These are phyloP conservation scores for Annona squamosa DNA, from an alignment of 164 flowering plant species.

Conservation along the genomic window DNA sequence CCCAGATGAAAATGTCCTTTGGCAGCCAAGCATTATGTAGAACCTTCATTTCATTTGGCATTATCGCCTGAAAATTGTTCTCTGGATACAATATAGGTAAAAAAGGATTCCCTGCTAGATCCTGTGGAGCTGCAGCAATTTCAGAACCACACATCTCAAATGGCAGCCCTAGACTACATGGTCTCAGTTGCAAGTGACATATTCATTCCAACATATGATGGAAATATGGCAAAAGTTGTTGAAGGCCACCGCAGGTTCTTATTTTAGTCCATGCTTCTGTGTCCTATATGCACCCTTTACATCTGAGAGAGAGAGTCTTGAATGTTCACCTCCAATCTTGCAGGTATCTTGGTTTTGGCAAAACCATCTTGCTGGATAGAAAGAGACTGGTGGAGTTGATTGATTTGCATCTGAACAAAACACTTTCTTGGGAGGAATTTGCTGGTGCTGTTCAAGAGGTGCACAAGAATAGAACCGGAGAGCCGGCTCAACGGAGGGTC, in stretches of 20 bases:
- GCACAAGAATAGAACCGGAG: constrained; percentile 64
- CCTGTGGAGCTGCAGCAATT: constrained; percentile 62
- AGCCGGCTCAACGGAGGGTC: constrained; percentile 48
- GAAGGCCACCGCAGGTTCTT: constrained; percentile 96
- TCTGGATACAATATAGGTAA: constrained; percentile 41
- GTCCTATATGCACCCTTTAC: no score
- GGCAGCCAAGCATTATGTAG: no score
- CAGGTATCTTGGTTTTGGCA: constrained; percentile 87
- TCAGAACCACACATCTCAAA: constrained; percentile 93
- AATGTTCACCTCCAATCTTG: constrained; percentile 1
- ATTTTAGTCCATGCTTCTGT: background rate
- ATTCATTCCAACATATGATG: constrained; percentile 90
- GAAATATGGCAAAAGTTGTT: constrained; percentile 96
- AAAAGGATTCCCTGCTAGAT: constrained; percentile 76
- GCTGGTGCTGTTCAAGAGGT: constrained; percentile 37
- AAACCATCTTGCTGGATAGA: constrained; percentile 58
- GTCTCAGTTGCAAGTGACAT: constrained; percentile 79
- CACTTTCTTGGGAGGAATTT: constrained; percentile 72
- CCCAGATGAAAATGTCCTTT: no score
- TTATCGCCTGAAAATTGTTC: background rate
- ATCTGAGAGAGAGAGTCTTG: no score
- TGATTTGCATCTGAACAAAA: constrained; percentile 69
- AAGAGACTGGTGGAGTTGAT: constrained; percentile 60
- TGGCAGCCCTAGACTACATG: constrained; percentile 95
- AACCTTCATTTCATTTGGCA: background rate